Evolutionary conservation across 441 rosid genomes (phyloP), one percentile per base, ranked within the genome.

Genomic region (Pelargonium citronellum): DNA sequence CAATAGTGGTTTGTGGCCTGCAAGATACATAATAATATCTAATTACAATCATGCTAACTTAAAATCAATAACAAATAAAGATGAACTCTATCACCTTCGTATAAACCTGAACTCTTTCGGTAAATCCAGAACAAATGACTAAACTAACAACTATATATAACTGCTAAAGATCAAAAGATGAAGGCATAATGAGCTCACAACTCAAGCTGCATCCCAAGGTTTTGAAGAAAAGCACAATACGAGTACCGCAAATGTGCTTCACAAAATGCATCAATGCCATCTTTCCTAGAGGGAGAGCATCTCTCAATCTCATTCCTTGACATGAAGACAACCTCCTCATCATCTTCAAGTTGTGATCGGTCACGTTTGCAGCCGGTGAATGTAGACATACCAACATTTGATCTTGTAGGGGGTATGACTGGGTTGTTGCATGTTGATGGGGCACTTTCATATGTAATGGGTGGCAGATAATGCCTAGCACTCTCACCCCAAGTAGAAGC

Each of bases 1-100:
- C 95, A 49, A 81, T 73, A 13, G 96, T 87, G 39, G 96, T 84
- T 67, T 84, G 92, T 4, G 96, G 96, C 85, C 96, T 89, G 86
- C 73, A 81, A 67, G 17, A 69, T 66, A 62, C 24, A 27, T 15
- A 17, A 68, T 17, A 39, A 11, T 71, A 24, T 44, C n/a, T 67
- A 19, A 64, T 57, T 22, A 61, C 46, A 11, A 46, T 61, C 13
- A 64, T 51, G 61, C 41, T 62, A 53, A 0, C 16, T 71, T 22
- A 53, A 2, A 37, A 57, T 10, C 60, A 47, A n/a, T 17, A 47
- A 17, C 19, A 41, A 6, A 49, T 24, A 57, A 57, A 13, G 16
- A 57, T 17, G 62, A 16, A 57, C 19, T 57, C 12, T 57, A 0
- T 57, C 16, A 17, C 62, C 62, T 16, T 34, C 7, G 6, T 4